These are phyloP conservation scores for Candida frijolesensis DNA, from an alignment of 1,139 yeast genomes.

Conservation along the genomic window DNA sequence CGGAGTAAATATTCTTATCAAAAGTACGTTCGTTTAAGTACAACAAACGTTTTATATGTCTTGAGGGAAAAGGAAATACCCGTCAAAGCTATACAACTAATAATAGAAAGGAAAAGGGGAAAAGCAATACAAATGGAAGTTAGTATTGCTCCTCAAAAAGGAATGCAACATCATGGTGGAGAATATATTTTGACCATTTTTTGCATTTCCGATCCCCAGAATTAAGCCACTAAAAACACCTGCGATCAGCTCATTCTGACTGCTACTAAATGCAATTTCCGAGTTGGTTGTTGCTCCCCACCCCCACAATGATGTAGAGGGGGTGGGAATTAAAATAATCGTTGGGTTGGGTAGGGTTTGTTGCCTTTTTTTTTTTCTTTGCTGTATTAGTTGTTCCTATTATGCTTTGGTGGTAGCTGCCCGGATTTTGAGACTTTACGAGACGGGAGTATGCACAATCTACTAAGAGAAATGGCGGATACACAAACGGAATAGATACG, in stretches of 20 bases:
- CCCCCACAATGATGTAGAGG: neutral
- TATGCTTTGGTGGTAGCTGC: no score
- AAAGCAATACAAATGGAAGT: no score
- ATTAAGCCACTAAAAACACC: no score
- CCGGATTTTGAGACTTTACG: slow-evolving; percentile 2
- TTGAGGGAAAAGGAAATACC: no score
- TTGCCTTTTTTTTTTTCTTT: neutral
- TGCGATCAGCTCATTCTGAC: no score
- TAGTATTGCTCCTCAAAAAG: no score
- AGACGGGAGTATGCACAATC: slow-evolving; percentile 1
- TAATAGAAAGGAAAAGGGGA: no score
- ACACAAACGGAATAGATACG: neutral
- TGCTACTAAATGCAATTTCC: neutral
- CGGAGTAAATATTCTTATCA: no score
- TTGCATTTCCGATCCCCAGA: neutral
- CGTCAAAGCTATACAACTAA: no score
- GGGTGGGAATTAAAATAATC: neutral
- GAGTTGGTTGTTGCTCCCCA: neutral
- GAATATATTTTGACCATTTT: neutral
- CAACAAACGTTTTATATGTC: no score
- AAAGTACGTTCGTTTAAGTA: no score
- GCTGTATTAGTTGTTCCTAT: neutral
- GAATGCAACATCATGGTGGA: neutral
- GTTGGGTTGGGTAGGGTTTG: neutral
- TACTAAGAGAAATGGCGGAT: neutral